Evolutionary conservation across 2,329 filamentous ascomycete genomes (phyloP).

Genomic region (Aspergillus sp.): DNA sequence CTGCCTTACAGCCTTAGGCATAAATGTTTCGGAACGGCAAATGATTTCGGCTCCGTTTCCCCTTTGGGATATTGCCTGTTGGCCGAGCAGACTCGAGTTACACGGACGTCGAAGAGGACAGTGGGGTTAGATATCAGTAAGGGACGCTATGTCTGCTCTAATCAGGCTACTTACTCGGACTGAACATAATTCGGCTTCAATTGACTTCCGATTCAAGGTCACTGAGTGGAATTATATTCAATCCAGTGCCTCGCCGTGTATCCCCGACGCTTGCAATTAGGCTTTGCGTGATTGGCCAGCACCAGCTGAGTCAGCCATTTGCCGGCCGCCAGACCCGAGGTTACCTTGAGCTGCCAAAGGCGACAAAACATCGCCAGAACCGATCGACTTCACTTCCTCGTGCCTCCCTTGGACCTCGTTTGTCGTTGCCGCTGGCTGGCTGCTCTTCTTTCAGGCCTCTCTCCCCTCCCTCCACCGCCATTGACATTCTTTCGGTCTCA

Average conservation of each 20-base stretch:
- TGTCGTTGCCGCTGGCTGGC: conserved; percentile 25
- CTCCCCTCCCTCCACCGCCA: conserved; percentile 16
- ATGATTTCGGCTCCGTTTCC: conserved; percentile 17
- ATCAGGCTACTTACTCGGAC: too few species aligned
- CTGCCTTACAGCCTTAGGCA: conserved; percentile 9
- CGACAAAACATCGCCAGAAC: conserved; percentile 27
- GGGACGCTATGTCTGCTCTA: too few species aligned
- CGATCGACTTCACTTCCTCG: conserved; percentile 15
- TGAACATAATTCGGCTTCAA: too few species aligned
- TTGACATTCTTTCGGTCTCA: conserved; percentile 3
- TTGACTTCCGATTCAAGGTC: not conserved
- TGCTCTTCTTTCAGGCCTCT: conserved; percentile 13
- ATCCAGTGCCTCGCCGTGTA: conserved; percentile 32
- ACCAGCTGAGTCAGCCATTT: conserved; percentile 33
- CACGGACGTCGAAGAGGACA: conserved; percentile 5
- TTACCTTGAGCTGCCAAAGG: conserved; percentile 27
- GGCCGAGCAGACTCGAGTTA: not conserved
- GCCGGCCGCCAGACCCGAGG: conserved; percentile 41
- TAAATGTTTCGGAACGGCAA: conserved; percentile 10
- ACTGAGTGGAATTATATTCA: conserved; percentile 16
- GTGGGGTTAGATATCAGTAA: not conserved
- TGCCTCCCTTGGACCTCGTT: conserved; percentile 20
- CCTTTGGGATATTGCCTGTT: conserved; percentile 13
- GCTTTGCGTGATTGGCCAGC: conserved; percentile 31
- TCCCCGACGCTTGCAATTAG: conserved; percentile 44